These are phyloP conservation scores for Botrytis hyacinthi DNA, from an alignment of 2,329 filamentous ascomycete genomes.

Conservation along the genomic window DNA sequence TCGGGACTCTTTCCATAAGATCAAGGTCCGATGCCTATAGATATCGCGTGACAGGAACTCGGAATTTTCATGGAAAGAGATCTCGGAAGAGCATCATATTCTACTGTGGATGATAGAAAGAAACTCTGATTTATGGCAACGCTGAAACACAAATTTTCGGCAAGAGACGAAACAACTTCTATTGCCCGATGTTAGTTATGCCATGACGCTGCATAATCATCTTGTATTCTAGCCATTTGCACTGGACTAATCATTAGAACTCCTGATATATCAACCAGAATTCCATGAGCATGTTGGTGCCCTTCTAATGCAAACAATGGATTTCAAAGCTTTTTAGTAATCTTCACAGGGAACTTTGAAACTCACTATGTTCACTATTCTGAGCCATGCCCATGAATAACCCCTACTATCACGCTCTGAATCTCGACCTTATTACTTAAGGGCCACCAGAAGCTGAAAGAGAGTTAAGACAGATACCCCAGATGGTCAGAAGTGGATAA, in stretches of 20 bases:
- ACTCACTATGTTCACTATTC: neutral
- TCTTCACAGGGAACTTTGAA: neutral
- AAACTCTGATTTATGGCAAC: neutral
- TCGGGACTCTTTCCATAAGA: neutral
- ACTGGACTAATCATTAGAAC: neutral
- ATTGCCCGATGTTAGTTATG: neutral
- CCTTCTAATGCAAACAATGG: no score
- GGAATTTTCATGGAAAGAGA: neutral
- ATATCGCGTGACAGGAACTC: neutral
- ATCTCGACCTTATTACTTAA: neutral
- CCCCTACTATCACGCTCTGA: neutral
- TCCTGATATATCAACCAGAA: neutral
- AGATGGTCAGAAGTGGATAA: no score
- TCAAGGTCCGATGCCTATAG: neutral
- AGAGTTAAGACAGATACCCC: neutral
- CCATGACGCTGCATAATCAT: neutral
- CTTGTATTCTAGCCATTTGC: neutral
- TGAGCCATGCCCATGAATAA: rapidly evolving
- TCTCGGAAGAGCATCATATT: neutral
- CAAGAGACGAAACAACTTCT: neutral
- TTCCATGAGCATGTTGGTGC: no score
- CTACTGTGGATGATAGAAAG: neutral
- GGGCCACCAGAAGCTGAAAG: neutral
- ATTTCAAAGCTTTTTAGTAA: neutral
- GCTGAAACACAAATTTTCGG: neutral